These are phyloP conservation scores for Metrosideros polymorpha DNA, from an alignment of 441 rosid genomes.

Conservation along the genomic window DNA sequence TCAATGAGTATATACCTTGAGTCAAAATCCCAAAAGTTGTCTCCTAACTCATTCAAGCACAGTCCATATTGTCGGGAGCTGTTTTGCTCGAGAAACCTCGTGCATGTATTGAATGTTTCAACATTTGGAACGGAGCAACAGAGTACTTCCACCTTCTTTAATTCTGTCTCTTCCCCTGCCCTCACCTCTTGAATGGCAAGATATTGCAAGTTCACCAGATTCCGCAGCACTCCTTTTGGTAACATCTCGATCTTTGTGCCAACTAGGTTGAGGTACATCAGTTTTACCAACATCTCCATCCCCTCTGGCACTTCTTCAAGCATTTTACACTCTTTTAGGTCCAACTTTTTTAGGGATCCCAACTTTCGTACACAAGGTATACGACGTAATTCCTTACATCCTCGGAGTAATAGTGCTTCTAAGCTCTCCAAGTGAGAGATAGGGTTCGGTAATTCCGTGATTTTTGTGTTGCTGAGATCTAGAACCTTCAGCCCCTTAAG, in stretches of 20 bases:
- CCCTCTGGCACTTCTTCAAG: neutral
- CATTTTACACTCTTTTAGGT: fast-evolving
- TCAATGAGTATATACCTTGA: too few relatives aligned
- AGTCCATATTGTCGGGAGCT: fast-evolving
- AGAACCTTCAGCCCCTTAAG: fast-evolving
- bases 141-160: neutral
- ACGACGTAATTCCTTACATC: fast-evolving
- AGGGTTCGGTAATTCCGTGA: neutral
- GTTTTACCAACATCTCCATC: neutral
- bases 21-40: fast-evolving
- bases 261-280: fast-evolving
- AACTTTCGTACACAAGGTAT: neutral
- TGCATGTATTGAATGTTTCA: neutral
- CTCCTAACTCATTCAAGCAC: fast-evolving
- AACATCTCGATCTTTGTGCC: fast-evolving
- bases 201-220: neutral
- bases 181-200: neutral
- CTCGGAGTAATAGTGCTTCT: fast-evolving
- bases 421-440: neutral
- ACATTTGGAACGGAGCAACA: neutral
- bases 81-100: neutral
- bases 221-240: neutral
- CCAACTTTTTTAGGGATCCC: neutral
- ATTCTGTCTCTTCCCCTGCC: too few relatives aligned
- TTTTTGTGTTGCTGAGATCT: fast-evolving